Evolutionary conservation across 1,139 yeast species (phyloP).

Genomic region (Protomyces pachydermus): DNA sequence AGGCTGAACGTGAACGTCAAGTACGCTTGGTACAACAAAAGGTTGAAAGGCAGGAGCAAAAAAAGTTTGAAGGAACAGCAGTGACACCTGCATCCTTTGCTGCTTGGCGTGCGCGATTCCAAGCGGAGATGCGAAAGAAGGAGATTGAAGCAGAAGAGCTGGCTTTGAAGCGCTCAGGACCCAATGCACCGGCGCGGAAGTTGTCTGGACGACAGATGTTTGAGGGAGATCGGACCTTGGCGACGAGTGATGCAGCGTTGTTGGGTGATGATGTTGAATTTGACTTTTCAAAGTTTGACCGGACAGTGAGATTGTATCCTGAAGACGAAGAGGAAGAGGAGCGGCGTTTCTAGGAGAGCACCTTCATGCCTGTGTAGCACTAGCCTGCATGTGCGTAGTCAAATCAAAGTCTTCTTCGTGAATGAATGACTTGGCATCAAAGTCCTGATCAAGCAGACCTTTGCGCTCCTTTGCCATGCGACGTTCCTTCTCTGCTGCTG

Average conservation of each 20-base stretch:
- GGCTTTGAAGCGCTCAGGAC: conserved; percentile 49
- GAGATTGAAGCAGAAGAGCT: conserved; percentile 42
- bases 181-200: conserved; percentile 65
- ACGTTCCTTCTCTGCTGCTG: neutral
- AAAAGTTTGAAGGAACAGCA: conserved; percentile 61
- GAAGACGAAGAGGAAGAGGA: conserved; percentile 24
- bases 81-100: conserved; percentile 67
- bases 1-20: conserved; percentile 50
- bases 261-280: conserved; percentile 26
- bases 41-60: conserved; percentile 55
- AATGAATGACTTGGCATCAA: neutral
- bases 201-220: conserved; percentile 82
- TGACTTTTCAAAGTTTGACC: conserved; percentile 22
- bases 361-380: no score
- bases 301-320: neutral
- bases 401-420: neutral
- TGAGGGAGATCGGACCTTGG: conserved; percentile 54
- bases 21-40: conserved; percentile 49
- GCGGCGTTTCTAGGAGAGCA: neutral
- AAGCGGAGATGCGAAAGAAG: conserved; percentile 44
- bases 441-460: neutral
- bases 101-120: conserved; percentile 63
- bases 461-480: neutral
- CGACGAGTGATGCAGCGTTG: conserved; percentile 13
- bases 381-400: neutral